Percentiles rank a stretch among this genome's conserved stretches.
phyloP scores from a whole-genome alignment of 73 alveolate species.

The Blepharisma stoltei region DNA sequence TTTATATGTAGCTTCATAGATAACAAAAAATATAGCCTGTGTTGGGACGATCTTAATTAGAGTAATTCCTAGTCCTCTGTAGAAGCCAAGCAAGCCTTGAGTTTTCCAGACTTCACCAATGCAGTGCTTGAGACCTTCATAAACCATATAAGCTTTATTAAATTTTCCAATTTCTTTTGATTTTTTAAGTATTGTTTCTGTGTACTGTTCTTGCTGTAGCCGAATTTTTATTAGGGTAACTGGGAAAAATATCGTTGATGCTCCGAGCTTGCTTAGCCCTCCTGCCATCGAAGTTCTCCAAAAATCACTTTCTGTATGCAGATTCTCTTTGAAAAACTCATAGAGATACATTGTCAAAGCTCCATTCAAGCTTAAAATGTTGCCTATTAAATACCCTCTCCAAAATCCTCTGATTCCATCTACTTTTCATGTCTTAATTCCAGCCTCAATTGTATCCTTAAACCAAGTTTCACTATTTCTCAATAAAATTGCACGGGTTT shows the following conservation, averaged over 20 bases:
- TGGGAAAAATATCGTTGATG: background rate
- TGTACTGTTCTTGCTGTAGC: conserved; percentile 12
- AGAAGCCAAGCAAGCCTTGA: conserved; percentile 13
- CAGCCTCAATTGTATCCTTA: background rate
- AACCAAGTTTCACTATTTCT: conserved; percentile 22
- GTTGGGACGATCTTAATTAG: conserved; percentile 12
- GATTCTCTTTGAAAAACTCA: background rate
- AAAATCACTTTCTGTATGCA: background rate
- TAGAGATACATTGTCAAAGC: conserved; percentile 4
- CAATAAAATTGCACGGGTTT: conserved; percentile 7
- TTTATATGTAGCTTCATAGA: background rate
- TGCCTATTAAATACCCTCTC: conserved; percentile 18
- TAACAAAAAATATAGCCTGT: background rate
- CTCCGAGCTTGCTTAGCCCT: background rate
- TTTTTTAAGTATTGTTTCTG: background rate
- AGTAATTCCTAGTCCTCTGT: conserved; percentile 23
- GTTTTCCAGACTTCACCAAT: background rate
- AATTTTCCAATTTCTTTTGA: background rate
- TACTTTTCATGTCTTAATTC: conserved; percentile 7
- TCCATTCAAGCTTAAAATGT: background rate
- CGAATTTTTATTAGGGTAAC: background rate
- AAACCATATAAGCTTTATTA: background rate
- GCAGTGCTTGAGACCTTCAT: background rate
- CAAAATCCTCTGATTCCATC: conserved; percentile 23
- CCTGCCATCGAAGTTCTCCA: background rate